Conservation (phyloP, 345 rosid genomes). For the Streptanthus diversifolius region DNA sequence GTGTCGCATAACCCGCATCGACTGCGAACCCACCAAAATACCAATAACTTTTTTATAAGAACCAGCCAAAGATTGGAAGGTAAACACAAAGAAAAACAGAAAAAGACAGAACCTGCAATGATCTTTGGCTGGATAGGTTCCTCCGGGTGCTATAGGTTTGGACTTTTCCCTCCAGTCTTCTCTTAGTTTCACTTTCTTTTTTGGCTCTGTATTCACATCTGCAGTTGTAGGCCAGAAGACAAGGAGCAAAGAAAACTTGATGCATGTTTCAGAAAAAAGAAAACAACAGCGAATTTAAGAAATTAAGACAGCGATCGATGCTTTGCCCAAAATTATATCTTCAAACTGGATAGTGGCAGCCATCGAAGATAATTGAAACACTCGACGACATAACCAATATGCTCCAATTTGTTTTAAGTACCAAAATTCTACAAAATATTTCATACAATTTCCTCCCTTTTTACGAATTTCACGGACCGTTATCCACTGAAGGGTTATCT, state of each 20-base stretch:
- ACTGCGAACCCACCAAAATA: constrained; percentile 36
- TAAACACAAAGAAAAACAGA: background rate
- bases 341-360: constrained; percentile 14
- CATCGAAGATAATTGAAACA: background rate
- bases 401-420: background rate
- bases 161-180: constrained; percentile 88
- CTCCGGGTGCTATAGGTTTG: constrained; percentile 80
- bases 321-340: background rate
- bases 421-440: background rate
- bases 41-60: background rate
- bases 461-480: background rate
- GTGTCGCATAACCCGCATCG: constrained; percentile 91
- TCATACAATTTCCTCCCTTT: background rate
- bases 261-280: background rate
- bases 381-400: background rate
- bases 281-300: background rate
- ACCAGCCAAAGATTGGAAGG: background rate
- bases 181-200: constrained; percentile 56
- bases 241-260: background rate
- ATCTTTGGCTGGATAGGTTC: constrained; percentile 92
- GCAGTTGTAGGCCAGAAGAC: background rate
- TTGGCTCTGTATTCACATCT: constrained; percentile 39
- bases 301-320: background rate
- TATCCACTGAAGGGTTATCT: background rate
- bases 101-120: constrained; percentile 69